These are phyloP conservation scores for Zasmidium citrigriseum DNA, from an alignment of 2,329 filamentous ascomycete species.

Conservation along the genomic window DNA sequence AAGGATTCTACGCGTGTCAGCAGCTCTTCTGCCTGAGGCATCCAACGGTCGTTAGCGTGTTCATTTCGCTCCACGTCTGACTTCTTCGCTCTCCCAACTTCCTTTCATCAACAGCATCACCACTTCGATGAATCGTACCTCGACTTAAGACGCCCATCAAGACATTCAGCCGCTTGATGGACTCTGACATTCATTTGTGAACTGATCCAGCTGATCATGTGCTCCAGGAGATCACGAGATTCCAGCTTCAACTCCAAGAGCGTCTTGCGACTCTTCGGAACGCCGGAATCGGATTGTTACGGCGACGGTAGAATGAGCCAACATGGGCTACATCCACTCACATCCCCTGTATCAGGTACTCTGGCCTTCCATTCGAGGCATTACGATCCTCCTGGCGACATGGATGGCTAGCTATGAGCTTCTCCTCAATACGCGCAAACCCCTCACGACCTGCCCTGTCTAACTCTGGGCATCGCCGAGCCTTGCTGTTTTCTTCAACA, in stretches of 20 bases:
- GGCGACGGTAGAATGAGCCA: neutral
- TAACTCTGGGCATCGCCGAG: conserved; percentile 2
- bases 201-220: no score
- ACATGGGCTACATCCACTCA: neutral
- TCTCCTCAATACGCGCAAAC: conserved; percentile 7
- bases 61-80: neutral
- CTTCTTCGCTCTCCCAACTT: neutral
- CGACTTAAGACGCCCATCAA: no score
- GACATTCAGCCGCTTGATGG: no score
- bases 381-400: neutral
- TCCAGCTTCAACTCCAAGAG: neutral
- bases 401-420: conserved; percentile 3
- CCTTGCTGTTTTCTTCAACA: neutral
- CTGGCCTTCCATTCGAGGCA: neutral
- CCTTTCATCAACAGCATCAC: neutral
- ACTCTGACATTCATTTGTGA: no score
- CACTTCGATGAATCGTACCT: neutral
- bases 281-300: conserved; percentile 4
- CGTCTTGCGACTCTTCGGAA: neutral
- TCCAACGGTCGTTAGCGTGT: neutral
- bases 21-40: neutral
- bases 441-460: conserved; percentile 5
- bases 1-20: neutral
- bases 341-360: neutral
- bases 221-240: no score